Evolutionary conservation across 2,329 filamentous ascomycete genomes (phyloP), one percentile per base, ranked within the genome.

Genomic region (Fusarium newnesense): DNA sequence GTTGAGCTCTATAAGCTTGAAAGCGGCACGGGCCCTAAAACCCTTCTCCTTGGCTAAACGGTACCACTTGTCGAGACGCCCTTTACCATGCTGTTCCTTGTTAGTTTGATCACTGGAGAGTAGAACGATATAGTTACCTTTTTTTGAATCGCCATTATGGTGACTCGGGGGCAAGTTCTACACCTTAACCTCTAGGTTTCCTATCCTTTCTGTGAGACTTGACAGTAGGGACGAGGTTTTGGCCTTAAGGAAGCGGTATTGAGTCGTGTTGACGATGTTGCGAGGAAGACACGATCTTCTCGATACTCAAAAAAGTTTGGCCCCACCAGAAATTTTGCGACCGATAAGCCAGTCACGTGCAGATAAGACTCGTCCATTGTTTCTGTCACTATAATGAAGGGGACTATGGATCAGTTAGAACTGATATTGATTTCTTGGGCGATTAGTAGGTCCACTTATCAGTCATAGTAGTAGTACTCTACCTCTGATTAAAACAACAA

Each of bases 1-100:
- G 86, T 99, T 99, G 78, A 99, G 87, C 83, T 99, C 96, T 76
- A 99, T 96, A 77, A 99, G 86, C 86, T 99, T 99, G 89, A 98
- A 98, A 64, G 96, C 95, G 77, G 96, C 95, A 88, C 96, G 90
- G 70, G 96, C 96, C 79, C 96, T 89, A 81, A 98, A 99, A 72
- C 96, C 96, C 84, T 98, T 98, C 83, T 99, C 96, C 84, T 99
- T 99, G 70, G 96, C 96, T 79, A 98, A 91, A 82, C 95, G 96
- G 85, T 98, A 99, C 94, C 95, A 98, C 85, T 98, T 98, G 85
- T 99, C 96, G 79, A 98, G 88, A 90, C 96, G 95, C 84, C 96
- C 96, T 87, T 98, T 98, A 85, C 95, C 96, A 86, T 97, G 93
- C 89, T 98, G 4, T 1, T 0, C n/a, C 8, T 21, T 39, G 16